Evolutionary conservation across 2,329 filamentous ascomycete genomes (phyloP).

Genomic region (Ceratocystis huliohia): DNA sequence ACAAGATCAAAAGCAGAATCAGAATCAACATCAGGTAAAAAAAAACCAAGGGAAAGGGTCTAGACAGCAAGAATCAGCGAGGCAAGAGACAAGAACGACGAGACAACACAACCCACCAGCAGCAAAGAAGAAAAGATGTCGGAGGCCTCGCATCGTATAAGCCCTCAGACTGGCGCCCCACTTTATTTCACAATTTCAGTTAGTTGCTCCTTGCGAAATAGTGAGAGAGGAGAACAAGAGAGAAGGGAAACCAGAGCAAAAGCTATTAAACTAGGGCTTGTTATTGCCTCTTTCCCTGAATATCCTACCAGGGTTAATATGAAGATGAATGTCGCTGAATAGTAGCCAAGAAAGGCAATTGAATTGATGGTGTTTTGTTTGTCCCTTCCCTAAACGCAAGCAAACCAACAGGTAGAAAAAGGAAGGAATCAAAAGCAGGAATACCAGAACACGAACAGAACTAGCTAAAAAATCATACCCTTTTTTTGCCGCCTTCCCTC

Average conservation of each 20-base stretch:
- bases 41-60: not conserved
- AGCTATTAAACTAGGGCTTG: not conserved
- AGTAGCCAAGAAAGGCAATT: not conserved
- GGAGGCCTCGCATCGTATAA: slow-evolving; percentile 7
- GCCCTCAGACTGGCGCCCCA: not conserved
- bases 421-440: not conserved
- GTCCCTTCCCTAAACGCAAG: not conserved
- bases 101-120: not conserved
- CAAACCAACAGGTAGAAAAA: not conserved
- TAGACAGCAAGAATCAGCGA: not conserved
- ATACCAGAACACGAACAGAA: not conserved
- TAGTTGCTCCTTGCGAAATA: no score
- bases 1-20: not conserved
- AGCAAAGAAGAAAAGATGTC: not conserved
- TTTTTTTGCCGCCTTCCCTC: not conserved
- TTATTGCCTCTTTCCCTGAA: not conserved
- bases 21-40: not conserved
- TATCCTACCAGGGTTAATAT: not conserved
- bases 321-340: not conserved
- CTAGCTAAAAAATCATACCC: not conserved
- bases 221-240: no score
- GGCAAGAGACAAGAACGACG: not conserved
- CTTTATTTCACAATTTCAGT: not conserved
- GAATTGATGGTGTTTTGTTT: not conserved
- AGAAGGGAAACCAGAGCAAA: not conserved